Evolutionary conservation across 495 filamentous ascomycete species (phyloP).

Genomic region (Pseudomonodictys pantanalensis): DNA sequence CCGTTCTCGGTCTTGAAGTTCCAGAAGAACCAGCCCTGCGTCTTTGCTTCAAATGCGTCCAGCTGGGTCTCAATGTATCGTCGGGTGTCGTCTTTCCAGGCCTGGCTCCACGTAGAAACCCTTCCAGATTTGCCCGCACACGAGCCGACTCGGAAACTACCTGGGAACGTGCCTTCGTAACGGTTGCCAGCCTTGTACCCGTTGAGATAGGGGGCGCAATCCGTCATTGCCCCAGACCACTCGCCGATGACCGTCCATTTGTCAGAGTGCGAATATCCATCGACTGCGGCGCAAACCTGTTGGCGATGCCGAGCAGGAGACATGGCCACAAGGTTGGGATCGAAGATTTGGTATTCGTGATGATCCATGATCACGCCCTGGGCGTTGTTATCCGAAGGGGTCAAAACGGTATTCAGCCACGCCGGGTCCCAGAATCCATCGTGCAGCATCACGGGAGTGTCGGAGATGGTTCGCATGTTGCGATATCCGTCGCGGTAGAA

Average conservation of each 20-base stretch:
- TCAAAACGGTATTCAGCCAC: slow-evolving; percentile 45
- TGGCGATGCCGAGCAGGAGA: slow-evolving; percentile 43
- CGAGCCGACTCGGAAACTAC: slow-evolving; percentile 39
- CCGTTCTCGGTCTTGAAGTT: slow-evolving; percentile 53
- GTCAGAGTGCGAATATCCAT: slow-evolving; percentile 39
- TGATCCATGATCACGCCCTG: slow-evolving; percentile 48
- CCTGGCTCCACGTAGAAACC: slow-evolving; percentile 38
- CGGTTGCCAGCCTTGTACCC: slow-evolving; percentile 62
- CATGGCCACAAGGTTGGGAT: slow-evolving; percentile 35
- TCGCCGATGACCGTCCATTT: slow-evolving; percentile 50
- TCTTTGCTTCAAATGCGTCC: slow-evolving; percentile 43
- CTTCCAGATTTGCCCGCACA: slow-evolving; percentile 44
- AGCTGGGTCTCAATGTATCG: slow-evolving; percentile 50
- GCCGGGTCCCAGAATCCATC: slow-evolving; percentile 58
- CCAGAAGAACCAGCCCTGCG: slow-evolving; percentile 52
- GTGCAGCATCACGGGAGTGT: slow-evolving; percentile 59
- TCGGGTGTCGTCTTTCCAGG: slow-evolving; percentile 39
- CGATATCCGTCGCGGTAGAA: slow-evolving; percentile 65
- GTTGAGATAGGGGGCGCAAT: slow-evolving; percentile 71
- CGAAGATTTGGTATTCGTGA: slow-evolving; percentile 53
- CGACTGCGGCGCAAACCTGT: slow-evolving; percentile 43
- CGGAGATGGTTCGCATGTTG: slow-evolving; percentile 50
- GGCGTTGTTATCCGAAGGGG: slow-evolving; percentile 37
- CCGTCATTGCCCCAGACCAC: slow-evolving; percentile 64
- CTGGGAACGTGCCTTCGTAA: slow-evolving; percentile 52